These are phyloP conservation scores for Zygoascus sp. DNA, from an alignment of 1,139 yeast species.

Conservation along the genomic window DNA sequence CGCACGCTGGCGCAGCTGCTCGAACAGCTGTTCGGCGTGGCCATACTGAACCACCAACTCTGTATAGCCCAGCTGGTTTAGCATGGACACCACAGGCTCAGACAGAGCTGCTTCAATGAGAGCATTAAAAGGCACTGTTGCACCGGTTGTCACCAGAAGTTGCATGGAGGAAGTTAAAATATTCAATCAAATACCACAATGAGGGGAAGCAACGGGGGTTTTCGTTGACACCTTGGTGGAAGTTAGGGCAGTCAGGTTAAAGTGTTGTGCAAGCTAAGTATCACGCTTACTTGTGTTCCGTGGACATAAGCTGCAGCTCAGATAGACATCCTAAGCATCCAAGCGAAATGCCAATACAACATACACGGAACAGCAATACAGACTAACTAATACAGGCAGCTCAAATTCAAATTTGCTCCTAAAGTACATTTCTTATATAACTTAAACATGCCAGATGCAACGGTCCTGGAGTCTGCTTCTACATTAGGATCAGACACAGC, in stretches of 20 bases:
- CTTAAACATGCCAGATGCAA: neutral
- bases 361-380: no score
- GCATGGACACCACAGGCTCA: constrained; percentile 36
- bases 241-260: neutral
- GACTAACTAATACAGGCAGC: neutral
- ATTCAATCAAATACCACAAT: no score
- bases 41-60: constrained; percentile 68
- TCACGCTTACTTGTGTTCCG: no score
- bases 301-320: no score
- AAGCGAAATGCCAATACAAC: no score
- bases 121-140: constrained; percentile 68
- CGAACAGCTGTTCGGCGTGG: constrained; percentile 32
- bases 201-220: no score
- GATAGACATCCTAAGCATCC: no score
- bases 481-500: neutral
- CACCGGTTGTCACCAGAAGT: constrained; percentile 71
- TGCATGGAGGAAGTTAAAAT: constrained; percentile 15
- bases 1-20: constrained; percentile 5
- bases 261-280: no score
- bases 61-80: constrained; percentile 38
- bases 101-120: constrained; percentile 46
- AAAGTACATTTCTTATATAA: neutral
- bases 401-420: neutral
- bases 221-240: neutral
- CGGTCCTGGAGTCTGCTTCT: neutral